Conservation (phyloP, 208 protist species). For the Trichomonas gallinae region DNA sequence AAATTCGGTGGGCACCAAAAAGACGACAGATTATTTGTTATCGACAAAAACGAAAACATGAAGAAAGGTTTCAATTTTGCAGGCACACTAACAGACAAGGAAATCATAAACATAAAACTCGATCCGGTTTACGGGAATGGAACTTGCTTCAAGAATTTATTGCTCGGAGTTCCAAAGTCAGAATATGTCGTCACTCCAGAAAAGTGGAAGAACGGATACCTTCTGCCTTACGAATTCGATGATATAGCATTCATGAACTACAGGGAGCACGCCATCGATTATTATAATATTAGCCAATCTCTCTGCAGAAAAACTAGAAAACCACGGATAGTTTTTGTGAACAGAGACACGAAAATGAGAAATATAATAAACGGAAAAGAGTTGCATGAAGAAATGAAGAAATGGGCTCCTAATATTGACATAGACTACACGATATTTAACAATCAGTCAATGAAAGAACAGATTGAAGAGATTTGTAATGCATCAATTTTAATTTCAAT, state of each 20-base stretch:
- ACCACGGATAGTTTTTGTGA: not conserved
- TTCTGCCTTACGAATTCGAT: not conserved
- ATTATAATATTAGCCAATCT: not conserved
- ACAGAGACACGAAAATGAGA: not conserved
- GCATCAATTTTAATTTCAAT: not conserved
- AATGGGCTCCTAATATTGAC: not conserved
- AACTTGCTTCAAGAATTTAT: not conserved
- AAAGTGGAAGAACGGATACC: not conserved
- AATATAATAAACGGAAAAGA: not conserved
- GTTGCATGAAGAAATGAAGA: not conserved
- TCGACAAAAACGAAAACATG: not conserved
- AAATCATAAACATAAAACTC: not conserved
- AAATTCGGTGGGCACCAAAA: not conserved
- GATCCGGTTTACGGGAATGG: not conserved
- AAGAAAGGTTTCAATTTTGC: not conserved
- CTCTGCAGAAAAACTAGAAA: not conserved
- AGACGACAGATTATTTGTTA: not conserved
- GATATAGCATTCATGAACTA: not conserved
- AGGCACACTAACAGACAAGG: not conserved
- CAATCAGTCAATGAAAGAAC: not conserved
- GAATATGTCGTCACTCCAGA: not conserved
- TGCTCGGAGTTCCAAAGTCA: not conserved
- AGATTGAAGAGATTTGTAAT: not conserved
- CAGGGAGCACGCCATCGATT: not conserved
- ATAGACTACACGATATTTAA: not conserved